Evolutionary conservation across 257 asterid genomes (phyloP).

Genomic region (Rehmannia glutinosa): DNA sequence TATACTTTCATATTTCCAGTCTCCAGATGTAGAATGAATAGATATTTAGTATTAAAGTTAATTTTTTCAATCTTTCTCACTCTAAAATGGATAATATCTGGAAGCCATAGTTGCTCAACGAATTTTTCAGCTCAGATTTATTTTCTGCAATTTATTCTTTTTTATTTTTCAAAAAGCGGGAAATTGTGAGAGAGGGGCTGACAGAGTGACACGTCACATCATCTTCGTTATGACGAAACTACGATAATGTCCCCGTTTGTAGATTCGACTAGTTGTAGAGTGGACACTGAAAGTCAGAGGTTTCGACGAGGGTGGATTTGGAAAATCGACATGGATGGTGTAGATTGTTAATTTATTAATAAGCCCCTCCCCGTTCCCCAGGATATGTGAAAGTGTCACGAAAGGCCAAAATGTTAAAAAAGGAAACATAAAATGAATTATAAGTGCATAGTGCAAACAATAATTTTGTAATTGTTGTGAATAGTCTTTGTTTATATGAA

Average conservation of each 20-base stretch:
- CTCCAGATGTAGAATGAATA: not conserved
- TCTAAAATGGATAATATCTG: slow-evolving; percentile 23
- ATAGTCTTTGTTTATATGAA: too few relatives aligned
- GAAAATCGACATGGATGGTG: not conserved
- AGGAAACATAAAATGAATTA: too few relatives aligned
- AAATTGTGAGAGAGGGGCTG: slow-evolving; percentile 22
- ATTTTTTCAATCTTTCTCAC: not conserved
- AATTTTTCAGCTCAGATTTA: slow-evolving; percentile 16
- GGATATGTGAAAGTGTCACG: too few relatives aligned
- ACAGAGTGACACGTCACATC: slow-evolving; percentile 32
- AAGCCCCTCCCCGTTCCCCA: too few relatives aligned
- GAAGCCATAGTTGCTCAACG: slow-evolving; percentile 22
- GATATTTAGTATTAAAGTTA: not conserved
- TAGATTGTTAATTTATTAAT: not conserved
- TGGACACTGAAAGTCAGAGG: not conserved
- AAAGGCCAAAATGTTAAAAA: too few relatives aligned
- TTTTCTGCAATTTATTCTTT: not conserved
- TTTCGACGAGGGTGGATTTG: not conserved
- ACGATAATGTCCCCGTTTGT: not conserved
- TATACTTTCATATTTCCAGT: not conserved
- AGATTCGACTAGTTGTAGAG: not conserved
- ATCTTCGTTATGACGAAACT: not conserved
- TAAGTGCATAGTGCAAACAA: too few relatives aligned
- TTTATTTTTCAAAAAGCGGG: slow-evolving; percentile 17
- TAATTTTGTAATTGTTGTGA: too few relatives aligned